Conservation (phyloP, 805 yeast genomes). For the Ogataea wickerhamii region DNA sequence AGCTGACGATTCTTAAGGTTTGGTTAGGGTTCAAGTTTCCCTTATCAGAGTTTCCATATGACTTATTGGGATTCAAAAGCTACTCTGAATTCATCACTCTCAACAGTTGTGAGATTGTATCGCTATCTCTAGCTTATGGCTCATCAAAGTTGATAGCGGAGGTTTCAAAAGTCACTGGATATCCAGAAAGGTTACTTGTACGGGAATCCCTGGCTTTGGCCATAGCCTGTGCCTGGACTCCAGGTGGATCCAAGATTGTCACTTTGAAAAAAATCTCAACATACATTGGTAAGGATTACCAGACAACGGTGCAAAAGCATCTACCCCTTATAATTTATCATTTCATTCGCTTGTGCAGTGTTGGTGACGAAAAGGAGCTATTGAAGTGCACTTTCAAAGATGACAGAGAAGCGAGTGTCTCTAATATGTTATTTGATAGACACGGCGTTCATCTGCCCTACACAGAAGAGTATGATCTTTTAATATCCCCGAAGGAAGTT, state of each 20-base stretch:
- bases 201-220: conserved; percentile 28
- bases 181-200: conserved; percentile 10
- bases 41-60: conserved; percentile 38
- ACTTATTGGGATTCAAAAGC: conserved; percentile 36
- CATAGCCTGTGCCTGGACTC: conserved; percentile 37
- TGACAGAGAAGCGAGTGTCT: background rate
- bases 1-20: conserved; percentile 36
- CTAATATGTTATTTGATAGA: background rate
- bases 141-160: conserved; percentile 12
- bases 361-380: conserved; percentile 29
- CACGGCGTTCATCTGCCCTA: conserved; percentile 5
- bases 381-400: conserved; percentile 2
- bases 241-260: conserved; percentile 24
- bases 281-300: conserved; percentile 10
- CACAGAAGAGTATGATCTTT: conserved; percentile 17
- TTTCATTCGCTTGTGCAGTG: conserved; percentile 39
- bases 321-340: conserved; percentile 34
- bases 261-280: conserved; percentile 18
- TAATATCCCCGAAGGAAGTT: conserved; percentile 8
- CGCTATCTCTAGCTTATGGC: conserved; percentile 35
- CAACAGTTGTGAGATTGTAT: conserved; percentile 37
- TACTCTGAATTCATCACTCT: conserved; percentile 31
- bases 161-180: conserved; percentile 14
- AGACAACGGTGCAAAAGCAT: conserved; percentile 21
- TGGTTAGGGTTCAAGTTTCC: conserved; percentile 39